Evolutionary conservation across 306 rosid genomes (phyloP), one percentile per base, ranked within the genome.

Genomic region (Dalbergia cochinchinensis): DNA sequence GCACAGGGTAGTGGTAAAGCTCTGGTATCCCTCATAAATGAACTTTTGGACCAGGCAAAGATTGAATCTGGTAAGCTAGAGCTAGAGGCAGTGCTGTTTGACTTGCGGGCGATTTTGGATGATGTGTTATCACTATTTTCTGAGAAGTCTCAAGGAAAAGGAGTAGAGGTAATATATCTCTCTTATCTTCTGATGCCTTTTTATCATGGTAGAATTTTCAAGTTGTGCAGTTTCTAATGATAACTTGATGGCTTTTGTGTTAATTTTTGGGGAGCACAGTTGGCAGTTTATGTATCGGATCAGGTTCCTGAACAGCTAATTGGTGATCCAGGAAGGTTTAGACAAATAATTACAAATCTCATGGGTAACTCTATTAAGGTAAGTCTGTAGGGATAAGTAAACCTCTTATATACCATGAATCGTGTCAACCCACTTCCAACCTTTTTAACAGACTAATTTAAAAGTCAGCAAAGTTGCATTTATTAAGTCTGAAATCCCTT

Each of bases 1-100:
- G 98, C 98, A 74, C 97, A 95, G 83, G 98, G 75, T 16, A 93
- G 99, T 84, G 99, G 99, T 77, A 95, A 91, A 86, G 97, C 97
- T 78, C 89, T 95, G 18, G 99, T 95, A 64, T 93, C 98, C 15
- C 89, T 95, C 73, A 90, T 95, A 81, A 95, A 95, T 66, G 99
- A 89, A 89, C 93, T 95, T 80, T 86, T 95, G 88, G 99, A 95
- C 79, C 98, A 90, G 82, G 99, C 99, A 62, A 95, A 95, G 88
- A 95, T 95, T 76, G 98, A 95, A 87, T 89, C 94, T 63, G 98
- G 99, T 61, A 93, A 92, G 90, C 92, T 95, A 74, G 98, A 95
- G 86, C 98, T 95, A 8, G 99, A 95, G 86, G 96, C 91, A 1
- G 91, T 93, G 78, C 84, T 81, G 59, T 95, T 95, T 84, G 89